phyloP scores from a whole-genome alignment of 306 rosid genomes.

The Citrullus mucosospermus region DNA sequence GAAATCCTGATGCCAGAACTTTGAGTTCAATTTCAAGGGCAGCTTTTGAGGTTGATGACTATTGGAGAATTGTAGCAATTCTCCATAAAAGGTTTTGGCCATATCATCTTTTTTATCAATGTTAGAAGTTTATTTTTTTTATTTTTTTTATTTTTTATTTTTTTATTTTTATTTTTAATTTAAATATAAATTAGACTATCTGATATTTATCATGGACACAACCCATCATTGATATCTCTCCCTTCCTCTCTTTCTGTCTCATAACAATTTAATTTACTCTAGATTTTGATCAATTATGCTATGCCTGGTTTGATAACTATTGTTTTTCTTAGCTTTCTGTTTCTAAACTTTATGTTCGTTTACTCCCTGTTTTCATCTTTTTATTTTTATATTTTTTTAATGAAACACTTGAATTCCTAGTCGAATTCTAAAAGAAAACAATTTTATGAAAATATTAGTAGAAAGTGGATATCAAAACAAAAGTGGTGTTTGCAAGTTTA shows the following conservation, averaged over 20 bases:
- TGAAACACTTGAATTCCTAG: too few relatives aligned
- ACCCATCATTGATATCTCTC: background rate
- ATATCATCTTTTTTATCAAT: background rate
- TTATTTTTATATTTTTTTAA: too few relatives aligned
- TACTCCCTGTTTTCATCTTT: too few relatives aligned
- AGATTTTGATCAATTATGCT: background rate
- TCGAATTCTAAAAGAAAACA: too few relatives aligned
- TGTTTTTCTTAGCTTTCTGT: too few relatives aligned
- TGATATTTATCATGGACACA: background rate
- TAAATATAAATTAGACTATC: background rate
- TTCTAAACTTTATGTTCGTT: too few relatives aligned
- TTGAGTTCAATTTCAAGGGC: slow-evolving; percentile 76
- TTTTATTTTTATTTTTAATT: too few relatives aligned
- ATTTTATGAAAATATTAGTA: too few relatives aligned
- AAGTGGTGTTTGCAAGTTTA: too few relatives aligned
- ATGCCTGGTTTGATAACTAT: too few relatives aligned
- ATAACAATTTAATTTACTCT: background rate
- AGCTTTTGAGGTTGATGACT: slow-evolving; percentile 94
- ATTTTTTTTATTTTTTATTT: too few relatives aligned
- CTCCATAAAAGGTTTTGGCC: slow-evolving; percentile 28
- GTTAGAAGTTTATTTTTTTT: background rate
- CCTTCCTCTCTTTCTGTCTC: background rate
- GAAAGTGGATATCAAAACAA: too few relatives aligned
- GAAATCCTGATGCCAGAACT: slow-evolving; percentile 56
- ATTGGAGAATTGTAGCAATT: slow-evolving; percentile 43